Percentiles rank a stretch among this genome's conserved stretches.
Evolutionary conservation across 2,329 filamentous ascomycete species (phyloP).

Genomic region (Ophiocordyceps sinensis): DNA sequence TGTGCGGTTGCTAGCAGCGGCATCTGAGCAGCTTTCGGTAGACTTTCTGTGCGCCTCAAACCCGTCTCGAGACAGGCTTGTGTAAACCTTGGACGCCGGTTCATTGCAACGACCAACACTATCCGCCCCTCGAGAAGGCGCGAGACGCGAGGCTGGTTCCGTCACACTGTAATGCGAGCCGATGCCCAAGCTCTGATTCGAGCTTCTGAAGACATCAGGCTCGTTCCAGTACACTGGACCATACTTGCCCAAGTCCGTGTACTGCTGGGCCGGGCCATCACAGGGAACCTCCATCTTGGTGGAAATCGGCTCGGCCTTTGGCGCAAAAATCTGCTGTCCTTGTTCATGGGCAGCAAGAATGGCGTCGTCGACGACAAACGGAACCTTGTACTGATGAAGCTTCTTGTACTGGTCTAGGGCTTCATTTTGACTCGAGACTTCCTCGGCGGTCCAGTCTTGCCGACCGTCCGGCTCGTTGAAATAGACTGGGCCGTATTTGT

Average conservation of each 20-base stretch:
- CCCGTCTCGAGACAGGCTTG: constrained; percentile 26
- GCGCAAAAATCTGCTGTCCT: constrained; percentile 4
- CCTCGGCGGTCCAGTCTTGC: constrained; percentile 12
- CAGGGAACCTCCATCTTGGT: constrained; percentile 10
- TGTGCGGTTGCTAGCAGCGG: no score
- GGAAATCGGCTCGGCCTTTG: constrained; percentile 4
- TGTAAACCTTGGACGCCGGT: constrained; percentile 19
- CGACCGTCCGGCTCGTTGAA: constrained; percentile 17
- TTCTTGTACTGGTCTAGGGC: constrained; percentile 20
- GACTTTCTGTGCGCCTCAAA: constrained; percentile 21
- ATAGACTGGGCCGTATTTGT: constrained; percentile 15
- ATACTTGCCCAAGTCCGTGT: constrained; percentile 23
- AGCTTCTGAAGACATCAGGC: constrained; percentile 16
- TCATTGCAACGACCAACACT: neutral
- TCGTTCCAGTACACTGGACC: constrained; percentile 21
- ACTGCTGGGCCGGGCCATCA: constrained; percentile 21
- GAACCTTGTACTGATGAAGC: constrained; percentile 11
- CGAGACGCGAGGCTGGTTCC: no score
- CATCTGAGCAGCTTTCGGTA: constrained; percentile 8
- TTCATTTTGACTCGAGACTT: constrained; percentile 16
- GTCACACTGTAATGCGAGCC: neutral
- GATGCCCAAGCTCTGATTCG: neutral
- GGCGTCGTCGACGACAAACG: constrained; percentile 3
- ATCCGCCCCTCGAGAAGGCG: no score
- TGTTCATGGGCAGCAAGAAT: constrained; percentile 5